Percentiles rank a stretch among this genome's conserved stretches.
phyloP scores from a whole-genome alignment of 805 yeast genomes.

The Teunomyces lycoperdinae region DNA sequence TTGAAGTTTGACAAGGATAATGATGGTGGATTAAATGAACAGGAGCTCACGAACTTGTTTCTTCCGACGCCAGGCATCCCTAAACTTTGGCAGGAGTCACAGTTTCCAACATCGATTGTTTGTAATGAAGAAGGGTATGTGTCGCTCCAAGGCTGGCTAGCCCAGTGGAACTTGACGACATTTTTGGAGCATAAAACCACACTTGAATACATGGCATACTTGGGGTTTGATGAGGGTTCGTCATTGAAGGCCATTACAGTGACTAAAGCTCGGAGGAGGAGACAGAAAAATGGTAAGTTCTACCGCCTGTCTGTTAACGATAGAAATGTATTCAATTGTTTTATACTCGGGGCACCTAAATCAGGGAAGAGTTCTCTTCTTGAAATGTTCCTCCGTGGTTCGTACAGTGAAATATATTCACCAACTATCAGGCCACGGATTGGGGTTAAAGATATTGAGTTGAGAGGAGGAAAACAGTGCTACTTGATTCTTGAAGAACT shows the following conservation, averaged over 20 bases:
- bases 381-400: constrained; percentile 76
- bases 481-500: constrained; percentile 87
- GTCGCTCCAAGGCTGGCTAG: constrained; percentile 96
- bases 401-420: constrained; percentile 64
- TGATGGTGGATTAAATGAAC: constrained; percentile 88
- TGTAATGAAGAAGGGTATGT: constrained; percentile 87
- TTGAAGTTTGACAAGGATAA: constrained; percentile 88
- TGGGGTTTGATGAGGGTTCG: constrained; percentile 70
- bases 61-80: constrained; percentile 95
- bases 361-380: constrained; percentile 86
- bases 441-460: constrained; percentile 89
- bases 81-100: constrained; percentile 74
- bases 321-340: constrained; percentile 89
- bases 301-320: constrained; percentile 73
- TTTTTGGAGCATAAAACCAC: constrained; percentile 81
- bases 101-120: constrained; percentile 85
- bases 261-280: constrained; percentile 73
- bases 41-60: constrained; percentile 67
- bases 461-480: constrained; percentile 93
- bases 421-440: constrained; percentile 81
- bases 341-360: constrained; percentile 77
- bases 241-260: constrained; percentile 55
- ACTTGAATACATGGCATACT: constrained; percentile 80
- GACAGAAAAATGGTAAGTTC: constrained; percentile 60
- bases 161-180: constrained; percentile 98